Conservation (phyloP, 202 grass and related monocot species). For the Bolboschoenoplectus hybrid region DNA sequence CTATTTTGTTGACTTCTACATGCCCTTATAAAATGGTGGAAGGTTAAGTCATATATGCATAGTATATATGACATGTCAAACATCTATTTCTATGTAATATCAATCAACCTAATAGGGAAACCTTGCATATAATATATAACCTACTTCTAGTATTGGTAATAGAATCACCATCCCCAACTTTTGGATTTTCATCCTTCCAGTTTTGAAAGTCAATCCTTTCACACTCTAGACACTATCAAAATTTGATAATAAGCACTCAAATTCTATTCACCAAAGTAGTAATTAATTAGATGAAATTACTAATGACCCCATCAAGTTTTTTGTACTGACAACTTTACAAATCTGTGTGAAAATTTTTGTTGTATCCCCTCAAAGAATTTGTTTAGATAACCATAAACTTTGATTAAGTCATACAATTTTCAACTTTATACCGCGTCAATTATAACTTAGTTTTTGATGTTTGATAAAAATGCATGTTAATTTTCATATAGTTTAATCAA, state of each 20-base stretch:
- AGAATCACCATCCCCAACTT: background rate
- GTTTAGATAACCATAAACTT: conserved; percentile 10
- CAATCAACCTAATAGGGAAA: conserved; percentile 18
- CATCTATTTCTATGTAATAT: conserved; percentile 13
- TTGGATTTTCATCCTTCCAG: background rate
- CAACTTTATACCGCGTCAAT: background rate
- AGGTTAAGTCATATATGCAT: conserved; percentile 21
- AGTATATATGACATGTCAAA: conserved; percentile 11
- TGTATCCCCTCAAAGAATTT: background rate
- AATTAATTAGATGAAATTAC: background rate
- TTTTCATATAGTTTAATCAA: conserved; percentile 1
- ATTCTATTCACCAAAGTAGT: background rate
- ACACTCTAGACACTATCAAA: background rate
- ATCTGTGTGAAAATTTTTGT: background rate
- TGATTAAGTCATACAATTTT: background rate
- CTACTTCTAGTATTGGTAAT: background rate
- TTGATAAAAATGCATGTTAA: background rate
- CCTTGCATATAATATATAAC: conserved; percentile 14
- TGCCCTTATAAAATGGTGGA: conserved; percentile 4
- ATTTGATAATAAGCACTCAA: background rate
- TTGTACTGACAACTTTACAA: background rate
- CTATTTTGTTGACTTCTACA: conserved; percentile 29
- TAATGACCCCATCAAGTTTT: background rate
- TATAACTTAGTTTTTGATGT: background rate
- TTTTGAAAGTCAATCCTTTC: conserved; percentile 23